These are phyloP conservation scores for Hibiscus syriacus DNA, from an alignment of 345 rosid genomes.

Conservation along the genomic window DNA sequence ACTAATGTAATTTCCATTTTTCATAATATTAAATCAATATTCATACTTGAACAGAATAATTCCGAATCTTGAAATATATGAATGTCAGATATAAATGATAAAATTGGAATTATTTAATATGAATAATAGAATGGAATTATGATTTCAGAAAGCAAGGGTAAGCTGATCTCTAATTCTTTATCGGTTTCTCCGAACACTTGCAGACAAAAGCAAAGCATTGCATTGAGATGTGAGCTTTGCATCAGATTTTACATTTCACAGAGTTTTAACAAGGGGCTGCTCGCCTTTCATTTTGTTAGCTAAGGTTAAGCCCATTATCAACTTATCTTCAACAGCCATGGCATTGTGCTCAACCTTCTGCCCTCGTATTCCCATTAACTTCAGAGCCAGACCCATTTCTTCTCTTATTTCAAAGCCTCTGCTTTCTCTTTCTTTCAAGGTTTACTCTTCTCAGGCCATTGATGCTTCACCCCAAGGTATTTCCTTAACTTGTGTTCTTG, in stretches of 20 bases:
- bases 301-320: conserved; percentile 2
- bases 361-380: conserved; percentile 43
- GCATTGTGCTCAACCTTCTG: conserved; percentile 51
- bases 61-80: too few species aligned
- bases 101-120: too few species aligned
- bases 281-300: conserved; percentile 13
- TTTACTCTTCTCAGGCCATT: conserved; percentile 46
- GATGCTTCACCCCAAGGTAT: conserved; percentile 34
- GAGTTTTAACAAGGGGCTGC: not conserved
- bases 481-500: not conserved
- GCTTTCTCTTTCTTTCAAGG: conserved; percentile 24
- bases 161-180: not conserved
- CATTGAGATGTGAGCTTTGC: conserved; percentile 21
- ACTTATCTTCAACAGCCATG: conserved; percentile 42
- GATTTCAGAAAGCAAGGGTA: not conserved
- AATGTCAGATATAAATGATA: too few species aligned
- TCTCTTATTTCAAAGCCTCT: conserved; percentile 23
- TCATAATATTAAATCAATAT: too few species aligned
- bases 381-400: conserved; percentile 33
- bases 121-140: too few species aligned
- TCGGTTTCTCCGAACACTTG: not conserved
- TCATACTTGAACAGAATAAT: too few species aligned
- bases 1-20: too few species aligned
- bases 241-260: not conserved
- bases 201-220: not conserved